Conservation (phyloP, 495 filamentous ascomycete species). For the Penicillium simplicissimum region DNA sequence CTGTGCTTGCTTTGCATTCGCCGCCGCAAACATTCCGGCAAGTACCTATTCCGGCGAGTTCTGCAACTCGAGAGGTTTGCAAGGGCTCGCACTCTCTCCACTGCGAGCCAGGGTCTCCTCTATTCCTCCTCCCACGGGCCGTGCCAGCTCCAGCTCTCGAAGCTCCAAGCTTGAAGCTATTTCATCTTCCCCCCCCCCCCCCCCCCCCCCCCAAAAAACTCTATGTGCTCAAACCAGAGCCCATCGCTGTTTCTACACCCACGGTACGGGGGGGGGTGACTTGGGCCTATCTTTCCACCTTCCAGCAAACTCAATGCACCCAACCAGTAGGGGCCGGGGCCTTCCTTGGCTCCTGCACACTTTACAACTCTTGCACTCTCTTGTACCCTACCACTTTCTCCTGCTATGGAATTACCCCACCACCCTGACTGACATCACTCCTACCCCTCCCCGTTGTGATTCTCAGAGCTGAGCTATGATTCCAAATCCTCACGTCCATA, state of each 20-base stretch:
- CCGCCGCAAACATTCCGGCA: constrained; percentile 9
- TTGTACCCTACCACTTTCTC: not conserved
- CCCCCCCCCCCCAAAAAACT: too few relatives aligned
- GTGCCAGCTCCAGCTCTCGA: constrained; percentile 16
- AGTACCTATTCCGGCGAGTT: constrained; percentile 6
- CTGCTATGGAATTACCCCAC: not conserved
- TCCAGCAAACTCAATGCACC: not conserved
- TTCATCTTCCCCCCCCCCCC: not conserved
- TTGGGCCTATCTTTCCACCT: not conserved
- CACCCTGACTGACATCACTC: constrained; percentile 5
- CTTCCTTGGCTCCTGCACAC: too few relatives aligned
- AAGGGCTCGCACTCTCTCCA: not conserved
- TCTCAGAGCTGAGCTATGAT: not conserved
- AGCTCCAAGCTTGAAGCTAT: not conserved
- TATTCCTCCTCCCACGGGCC: constrained; percentile 15
- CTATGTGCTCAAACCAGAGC: not conserved
- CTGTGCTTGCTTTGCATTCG: constrained; percentile 9
- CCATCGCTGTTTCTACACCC: not conserved
- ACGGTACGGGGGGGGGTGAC: not conserved
- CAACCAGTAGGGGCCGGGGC: not conserved
- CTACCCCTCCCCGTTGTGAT: not conserved
- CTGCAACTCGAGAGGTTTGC: not conserved
- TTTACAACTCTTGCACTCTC: too few relatives aligned
- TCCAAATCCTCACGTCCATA: not conserved
- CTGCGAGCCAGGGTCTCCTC: constrained; percentile 4